Evolutionary conservation across 371 early-diverging fungal species (phyloP).

Genomic region (Mortierella sp.): DNA sequence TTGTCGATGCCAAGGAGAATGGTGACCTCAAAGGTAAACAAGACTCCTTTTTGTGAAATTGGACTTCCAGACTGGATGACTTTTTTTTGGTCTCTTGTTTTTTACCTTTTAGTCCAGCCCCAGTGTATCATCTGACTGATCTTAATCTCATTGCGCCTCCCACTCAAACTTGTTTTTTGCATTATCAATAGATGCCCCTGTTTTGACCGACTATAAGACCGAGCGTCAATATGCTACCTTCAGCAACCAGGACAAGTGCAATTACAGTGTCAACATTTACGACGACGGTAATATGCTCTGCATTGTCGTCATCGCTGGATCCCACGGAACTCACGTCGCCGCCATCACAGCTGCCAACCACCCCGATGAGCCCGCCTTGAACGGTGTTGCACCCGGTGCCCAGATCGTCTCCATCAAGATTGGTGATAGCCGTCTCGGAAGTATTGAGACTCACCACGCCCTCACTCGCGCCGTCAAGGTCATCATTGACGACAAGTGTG

Average conservation of each 20-base stretch:
- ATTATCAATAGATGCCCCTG: conserved; percentile 57
- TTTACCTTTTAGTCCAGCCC: neutral
- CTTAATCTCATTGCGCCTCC: neutral
- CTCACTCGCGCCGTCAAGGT: conserved; percentile 89
- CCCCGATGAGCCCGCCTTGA: conserved; percentile 85
- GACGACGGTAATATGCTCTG: conserved; percentile 81
- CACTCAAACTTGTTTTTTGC: neutral
- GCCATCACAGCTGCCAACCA: conserved; percentile 87
- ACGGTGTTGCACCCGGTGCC: conserved; percentile 95
- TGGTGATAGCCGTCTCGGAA: conserved; percentile 88
- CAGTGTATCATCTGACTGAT: conserved; percentile 4
- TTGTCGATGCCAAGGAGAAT: conserved; percentile 80
- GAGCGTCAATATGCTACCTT: conserved; percentile 83
- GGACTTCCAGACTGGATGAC: too few relatives aligned
- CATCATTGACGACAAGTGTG: conserved; percentile 80
- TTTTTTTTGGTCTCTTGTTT: neutral
- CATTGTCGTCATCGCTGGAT: conserved; percentile 86
- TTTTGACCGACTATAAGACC: conserved; percentile 82
- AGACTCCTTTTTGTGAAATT: neutral
- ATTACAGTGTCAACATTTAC: conserved; percentile 93
- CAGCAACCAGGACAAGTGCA: conserved; percentile 83
- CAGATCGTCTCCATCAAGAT: conserved; percentile 95
- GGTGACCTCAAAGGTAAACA: conserved; percentile 82
- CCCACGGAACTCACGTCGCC: conserved; percentile 96
- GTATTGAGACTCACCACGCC: conserved; percentile 90